Base-by-base conservation (phyloP, 1,284 basidiomycete genomes). In the Pulveroboletus sp. region DNA sequence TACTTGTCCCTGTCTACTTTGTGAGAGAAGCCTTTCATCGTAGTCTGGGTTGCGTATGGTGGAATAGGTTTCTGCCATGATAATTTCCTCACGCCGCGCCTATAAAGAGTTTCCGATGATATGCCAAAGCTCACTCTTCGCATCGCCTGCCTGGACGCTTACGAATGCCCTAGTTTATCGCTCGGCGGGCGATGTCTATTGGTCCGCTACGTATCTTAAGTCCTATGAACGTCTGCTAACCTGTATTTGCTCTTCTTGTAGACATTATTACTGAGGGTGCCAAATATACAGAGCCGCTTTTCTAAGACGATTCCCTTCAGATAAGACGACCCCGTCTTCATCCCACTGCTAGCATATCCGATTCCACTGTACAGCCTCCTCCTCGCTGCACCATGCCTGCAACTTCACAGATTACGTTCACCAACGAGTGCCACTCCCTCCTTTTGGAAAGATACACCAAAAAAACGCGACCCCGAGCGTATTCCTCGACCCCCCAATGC, bases 401-500 rank as follows among this genome's bases (percentile, higher is more conserved):
- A 15, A 42, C 57, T 22, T 42, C 58, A 28, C 49, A 52, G 7
- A 52, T 31, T 25, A 29, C 42, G 18, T 33, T 48, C 42, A 24
- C 18, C 40, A 36, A 51, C 3, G 35, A 58, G 43, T 26, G 55
- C 53, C 43, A 35, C 44, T 64, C 55, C 47, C 39, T 59, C 38
- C 25, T 40, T 40, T 28, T 29, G 20, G 45, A 42, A 33, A 40
- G 48, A 28, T 22, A 35, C 29, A 22, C 26, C 4, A 31, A 40
- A 22, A n/a, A 56, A 45, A 20, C 54, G 36, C 17, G 45, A 45
- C 18, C 20, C 51, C 28, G 49, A 65, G 33, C 83, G 82, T 61
- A 79, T 89, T 59, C 84, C 87, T 51, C 82, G 91, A n/a, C 87
- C 90, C 2, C 81, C 87, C 20, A 93, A 94, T 68, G 87, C 91